Evolutionary conservation across 1,139 yeast species (phyloP).

Genomic region (Saccharomyces hybrid): DNA sequence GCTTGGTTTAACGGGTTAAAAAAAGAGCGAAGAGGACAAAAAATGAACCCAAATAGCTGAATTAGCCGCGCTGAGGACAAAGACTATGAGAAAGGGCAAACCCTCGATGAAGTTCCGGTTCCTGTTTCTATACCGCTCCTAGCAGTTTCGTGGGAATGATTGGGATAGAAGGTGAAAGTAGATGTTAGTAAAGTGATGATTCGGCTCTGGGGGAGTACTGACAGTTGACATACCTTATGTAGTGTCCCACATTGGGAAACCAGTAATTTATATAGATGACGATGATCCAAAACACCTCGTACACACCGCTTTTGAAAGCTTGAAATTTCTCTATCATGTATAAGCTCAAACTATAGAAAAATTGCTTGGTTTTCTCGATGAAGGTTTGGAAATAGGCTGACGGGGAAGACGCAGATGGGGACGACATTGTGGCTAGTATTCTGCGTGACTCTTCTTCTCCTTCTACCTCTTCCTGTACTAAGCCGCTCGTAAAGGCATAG

Average conservation of each 20-base stretch:
- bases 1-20: background rate
- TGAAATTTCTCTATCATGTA: background rate
- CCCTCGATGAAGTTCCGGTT: background rate
- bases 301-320: background rate
- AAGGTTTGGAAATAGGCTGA: background rate
- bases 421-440: background rate
- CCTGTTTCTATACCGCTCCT: background rate
- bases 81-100: background rate
- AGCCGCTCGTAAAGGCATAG: background rate
- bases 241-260: constrained; percentile 10
- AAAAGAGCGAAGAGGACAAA: background rate
- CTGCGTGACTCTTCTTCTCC: background rate
- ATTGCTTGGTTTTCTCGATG: background rate
- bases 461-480: background rate
- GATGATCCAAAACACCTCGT: constrained; percentile 12
- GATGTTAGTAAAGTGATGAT: background rate
- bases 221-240: constrained; percentile 10
- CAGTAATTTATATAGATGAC: constrained; percentile 11
- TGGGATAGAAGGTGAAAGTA: background rate
- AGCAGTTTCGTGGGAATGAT: background rate
- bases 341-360: background rate
- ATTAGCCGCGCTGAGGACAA: background rate
- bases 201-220: background rate
- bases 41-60: background rate
- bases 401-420: background rate